Conservation (phyloP, 1,284 basidiomycete species). For the Sanghuangporus weigelae region DNA sequence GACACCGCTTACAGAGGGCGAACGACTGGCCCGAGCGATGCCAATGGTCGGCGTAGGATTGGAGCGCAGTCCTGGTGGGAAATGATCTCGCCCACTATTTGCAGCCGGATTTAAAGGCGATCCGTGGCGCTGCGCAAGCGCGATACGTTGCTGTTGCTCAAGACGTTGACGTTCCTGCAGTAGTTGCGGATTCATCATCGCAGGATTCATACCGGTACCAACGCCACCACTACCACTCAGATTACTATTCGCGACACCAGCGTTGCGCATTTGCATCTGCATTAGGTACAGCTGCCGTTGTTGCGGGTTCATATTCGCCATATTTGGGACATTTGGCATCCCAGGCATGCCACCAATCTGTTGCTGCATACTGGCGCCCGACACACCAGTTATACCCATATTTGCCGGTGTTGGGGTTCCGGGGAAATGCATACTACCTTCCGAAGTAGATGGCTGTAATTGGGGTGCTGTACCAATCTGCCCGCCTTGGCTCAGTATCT, state of each 20-base stretch:
- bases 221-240: slow-evolving; percentile 6
- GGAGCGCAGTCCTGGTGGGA: slow-evolving; percentile 35
- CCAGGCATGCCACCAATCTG: slow-evolving; percentile 19
- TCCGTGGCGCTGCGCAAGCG: slow-evolving; percentile 27
- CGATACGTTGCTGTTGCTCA: slow-evolving; percentile 26
- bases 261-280: slow-evolving; percentile 28
- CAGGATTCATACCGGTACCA: slow-evolving; percentile 19
- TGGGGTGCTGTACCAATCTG: slow-evolving; percentile 9
- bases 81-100: slow-evolving; percentile 12
- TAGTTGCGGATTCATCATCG: slow-evolving; percentile 27
- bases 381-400: neutral
- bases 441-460: neutral
- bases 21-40: slow-evolving; percentile 63
- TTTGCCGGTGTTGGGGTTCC: neutral
- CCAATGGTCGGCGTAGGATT: slow-evolving; percentile 54
- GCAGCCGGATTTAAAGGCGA: slow-evolving; percentile 31
- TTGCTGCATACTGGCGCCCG: neutral
- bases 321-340: slow-evolving; percentile 22
- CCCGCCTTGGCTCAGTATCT: slow-evolving; percentile 20
- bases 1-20: slow-evolving; percentile 49
- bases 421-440: slow-evolving; percentile 1
- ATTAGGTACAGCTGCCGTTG: slow-evolving; percentile 33
- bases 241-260: slow-evolving; percentile 15
- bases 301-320: slow-evolving; percentile 24
- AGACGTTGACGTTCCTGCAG: slow-evolving; percentile 35